phyloP scores from a whole-genome alignment of 2,329 filamentous ascomycete genomes.

The Leptographium galeiforme region DNA sequence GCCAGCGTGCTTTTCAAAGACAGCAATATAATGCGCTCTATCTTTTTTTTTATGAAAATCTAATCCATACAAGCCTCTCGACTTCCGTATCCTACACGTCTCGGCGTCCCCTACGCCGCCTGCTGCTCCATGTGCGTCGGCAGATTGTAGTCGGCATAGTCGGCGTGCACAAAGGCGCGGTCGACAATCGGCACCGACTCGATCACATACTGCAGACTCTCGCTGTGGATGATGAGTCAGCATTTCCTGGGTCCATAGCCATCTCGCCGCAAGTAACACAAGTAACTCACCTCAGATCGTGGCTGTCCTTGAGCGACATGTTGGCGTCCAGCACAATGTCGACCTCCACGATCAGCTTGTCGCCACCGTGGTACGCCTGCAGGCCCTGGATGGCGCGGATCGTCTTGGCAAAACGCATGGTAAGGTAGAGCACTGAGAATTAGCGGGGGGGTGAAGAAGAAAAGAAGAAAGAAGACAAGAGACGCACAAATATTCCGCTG shows the following conservation, averaged over 20 bases:
- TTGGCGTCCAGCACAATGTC: slow-evolving; percentile 72
- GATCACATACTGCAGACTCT: slow-evolving; percentile 70
- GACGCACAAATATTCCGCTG: slow-evolving; percentile 58
- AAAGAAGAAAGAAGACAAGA: neutral
- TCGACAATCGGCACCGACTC: slow-evolving; percentile 73
- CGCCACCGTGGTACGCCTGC: slow-evolving; percentile 73
- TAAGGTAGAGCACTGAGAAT: slow-evolving; percentile 59
- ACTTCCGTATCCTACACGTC: neutral
- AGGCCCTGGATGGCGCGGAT: slow-evolving; percentile 78
- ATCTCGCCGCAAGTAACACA: too few species aligned
- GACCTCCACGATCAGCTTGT: slow-evolving; percentile 70
- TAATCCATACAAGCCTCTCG: too few species aligned
- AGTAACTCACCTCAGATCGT: slow-evolving; percentile 48
- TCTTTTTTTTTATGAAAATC: too few species aligned
- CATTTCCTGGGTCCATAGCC: neutral
- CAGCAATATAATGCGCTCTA: too few species aligned
- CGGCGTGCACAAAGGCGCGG: slow-evolving; percentile 55
- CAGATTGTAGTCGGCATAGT: slow-evolving; percentile 49
- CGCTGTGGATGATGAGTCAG: slow-evolving; percentile 22
- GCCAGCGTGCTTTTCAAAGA: too few species aligned
- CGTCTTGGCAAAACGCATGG: slow-evolving; percentile 82
- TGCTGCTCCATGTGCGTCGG: slow-evolving; percentile 44
- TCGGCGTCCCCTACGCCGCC: slow-evolving; percentile 3
- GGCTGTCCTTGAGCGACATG: slow-evolving; percentile 63
- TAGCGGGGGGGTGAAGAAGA: neutral